Evolutionary conservation across 192 early-diverging fungal genomes (phyloP), one percentile per base, ranked within the genome.

Genomic region (Umbelopsis vinacea): DNA sequence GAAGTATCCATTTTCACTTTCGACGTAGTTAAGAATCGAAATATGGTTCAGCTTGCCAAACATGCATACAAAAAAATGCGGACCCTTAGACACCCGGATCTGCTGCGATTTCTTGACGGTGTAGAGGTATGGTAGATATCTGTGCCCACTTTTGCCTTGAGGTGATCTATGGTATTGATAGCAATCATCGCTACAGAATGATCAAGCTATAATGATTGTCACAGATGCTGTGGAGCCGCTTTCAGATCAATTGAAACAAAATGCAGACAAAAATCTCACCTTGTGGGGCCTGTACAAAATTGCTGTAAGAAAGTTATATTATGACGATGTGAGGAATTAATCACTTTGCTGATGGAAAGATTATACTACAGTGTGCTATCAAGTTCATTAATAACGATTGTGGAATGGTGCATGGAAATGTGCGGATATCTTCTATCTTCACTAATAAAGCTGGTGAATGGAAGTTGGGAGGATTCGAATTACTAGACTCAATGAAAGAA

Each of bases 371-470:
- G 93, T 87, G 84, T 78, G 93, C 92, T 2, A 71, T 98, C 66
- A 90, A 91, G 76, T 97, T 98, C 74, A 79, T 97, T 55, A 95
- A 94, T 71, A 84, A 86, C 60, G 96, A 98, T 74, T 92, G 94
- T 70, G 79, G 80, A 22, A 83, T 97, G 76, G 89, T 97, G 3
- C 97, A 99, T 71, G 97, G 93, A 15, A 95, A 93, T 82, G 71
- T 99, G 55, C 85, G 88, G 10, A 77, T 89, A 8, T 84, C 85
- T 0, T 92, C 93, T 1, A 91, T 99, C 66, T 97, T 90, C 74
- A 92, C 89, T 24, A 98, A 93, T 15, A 88, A 90, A 68, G 92
- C 94, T 10, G 97, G 97, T 54, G 97, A 99, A 79, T 99, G 96
- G 96, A 94, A 90, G 71, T 83, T 99, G 37, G 92, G 93, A n/a